Percentiles rank a stretch among this genome's conserved stretches.
Evolutionary conservation across 2,329 filamentous ascomycete species (phyloP).

Genomic region (Ophiostoma sp.): DNA sequence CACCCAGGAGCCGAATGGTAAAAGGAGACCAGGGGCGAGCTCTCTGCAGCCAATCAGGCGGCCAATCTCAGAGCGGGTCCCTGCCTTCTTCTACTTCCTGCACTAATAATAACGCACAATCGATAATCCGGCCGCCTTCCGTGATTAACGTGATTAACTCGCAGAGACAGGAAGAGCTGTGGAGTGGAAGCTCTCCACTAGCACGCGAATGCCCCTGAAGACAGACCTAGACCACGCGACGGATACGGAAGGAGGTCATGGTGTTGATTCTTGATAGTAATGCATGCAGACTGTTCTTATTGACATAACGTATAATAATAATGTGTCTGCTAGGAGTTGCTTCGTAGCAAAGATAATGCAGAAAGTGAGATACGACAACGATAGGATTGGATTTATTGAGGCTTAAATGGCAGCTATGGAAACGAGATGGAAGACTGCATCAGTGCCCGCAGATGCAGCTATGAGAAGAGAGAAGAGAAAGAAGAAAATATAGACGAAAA

Average conservation of each 20-base stretch:
- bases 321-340: no score
- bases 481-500: not conserved
- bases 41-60: not conserved
- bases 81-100: not conserved
- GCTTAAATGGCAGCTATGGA: not conserved
- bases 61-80: not conserved
- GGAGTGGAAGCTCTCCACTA: conserved; percentile 6
- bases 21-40: conserved; percentile 13
- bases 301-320: not conserved
- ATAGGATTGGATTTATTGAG: not conserved
- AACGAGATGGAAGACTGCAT: conserved; percentile 17
- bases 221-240: not conserved
- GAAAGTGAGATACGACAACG: not conserved
- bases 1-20: conserved; percentile 9
- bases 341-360: not conserved
- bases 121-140: conserved; percentile 14
- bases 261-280: not conserved
- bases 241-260: not conserved
- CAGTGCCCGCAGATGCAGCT: not conserved
- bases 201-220: conserved; percentile 12
- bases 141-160: not conserved
- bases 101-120: conserved; percentile 5
- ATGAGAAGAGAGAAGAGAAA: not conserved
- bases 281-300: not conserved
- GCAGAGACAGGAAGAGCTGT: not conserved